Evolutionary conservation across 257 asterid genomes (phyloP), one percentile per base, ranked within the genome.

Genomic region (Solanum chaucha): DNA sequence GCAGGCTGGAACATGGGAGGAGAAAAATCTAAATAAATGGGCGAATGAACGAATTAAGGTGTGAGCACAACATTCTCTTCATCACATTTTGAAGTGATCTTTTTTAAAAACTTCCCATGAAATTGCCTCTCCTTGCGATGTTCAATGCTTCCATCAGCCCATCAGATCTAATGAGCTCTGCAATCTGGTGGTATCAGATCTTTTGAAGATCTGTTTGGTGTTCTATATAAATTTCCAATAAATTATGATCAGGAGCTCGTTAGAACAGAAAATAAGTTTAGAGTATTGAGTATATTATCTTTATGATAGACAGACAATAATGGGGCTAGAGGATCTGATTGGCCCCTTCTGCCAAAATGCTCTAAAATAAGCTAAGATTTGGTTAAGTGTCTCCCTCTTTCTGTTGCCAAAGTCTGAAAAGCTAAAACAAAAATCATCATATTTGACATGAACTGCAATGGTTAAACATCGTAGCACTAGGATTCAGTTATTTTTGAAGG

Each of bases 1-100:
- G 48, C 93, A 92, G 93, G 93, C 94, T 82, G 94, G 94, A 74
- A 92, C 93, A 26, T 92, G 94, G 94, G 93, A 92, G 84, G 94
- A 92, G 87, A 92, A 92, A 87, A 90, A 64, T 68, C 80, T 92
- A 26, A 87, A 90, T 86, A 92, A 89, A 65, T 92, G 94, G 94
- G 93, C 94, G 40, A 89, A 86, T 34, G 90, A 87, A 30, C 87
- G 92, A 74, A 89, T 92, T 51, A 90, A 92, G 94, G 94, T 92
- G 30, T 86, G 91, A 78, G 84, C 32, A 26, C 32, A 11, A 70
- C 67, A 58, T 38, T 44, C 17, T 6, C 12, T 6, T 86, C 8
- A 13, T 68, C 35, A 58, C 28, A 28, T 13, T 75, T 13, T 22
- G 20, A 19, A 55, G 8, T 40, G 51, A 44, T 86, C n/a, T 51